These are phyloP conservation scores for Westerdykella sp. DNA, from an alignment of 2,329 filamentous ascomycete genomes.

Conservation along the genomic window DNA sequence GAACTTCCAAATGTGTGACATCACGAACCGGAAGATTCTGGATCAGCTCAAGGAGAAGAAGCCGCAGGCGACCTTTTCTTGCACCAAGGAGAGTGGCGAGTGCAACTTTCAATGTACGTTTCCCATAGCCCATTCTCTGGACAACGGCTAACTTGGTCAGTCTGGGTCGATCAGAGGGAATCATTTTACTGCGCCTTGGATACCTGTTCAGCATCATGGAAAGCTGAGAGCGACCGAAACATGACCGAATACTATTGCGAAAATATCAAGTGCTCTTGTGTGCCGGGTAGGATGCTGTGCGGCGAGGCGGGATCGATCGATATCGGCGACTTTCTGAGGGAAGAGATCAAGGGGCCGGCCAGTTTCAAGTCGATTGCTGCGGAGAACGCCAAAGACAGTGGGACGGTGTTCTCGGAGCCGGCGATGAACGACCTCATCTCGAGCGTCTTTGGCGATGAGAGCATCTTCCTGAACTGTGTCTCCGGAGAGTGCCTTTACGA, in stretches of 20 bases:
- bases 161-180: slow-evolving; percentile 91
- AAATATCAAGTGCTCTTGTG: slow-evolving; percentile 78
- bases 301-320: slow-evolving; percentile 88
- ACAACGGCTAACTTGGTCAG: slow-evolving; percentile 42
- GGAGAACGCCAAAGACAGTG: slow-evolving; percentile 54
- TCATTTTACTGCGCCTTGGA: slow-evolving; percentile 94
- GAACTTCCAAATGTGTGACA: slow-evolving; percentile 97
- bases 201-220: slow-evolving; percentile 67
- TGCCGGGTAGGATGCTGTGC: slow-evolving; percentile 88
- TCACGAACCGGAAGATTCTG: slow-evolving; percentile 91
- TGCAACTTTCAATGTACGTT: slow-evolving; percentile 91
- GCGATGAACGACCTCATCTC: slow-evolving; percentile 88
- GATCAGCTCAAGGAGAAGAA: slow-evolving; percentile 77
- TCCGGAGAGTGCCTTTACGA: slow-evolving; percentile 90
- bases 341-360: slow-evolving; percentile 81
- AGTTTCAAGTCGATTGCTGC: slow-evolving; percentile 65
- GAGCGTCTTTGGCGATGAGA: slow-evolving; percentile 82
- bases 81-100: slow-evolving; percentile 63
- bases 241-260: slow-evolving; percentile 79
- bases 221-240: slow-evolving; percentile 66
- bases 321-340: slow-evolving; percentile 77
- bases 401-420: slow-evolving; percentile 84
- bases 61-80: slow-evolving; percentile 92
- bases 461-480: slow-evolving; percentile 74
- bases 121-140: not conserved